A percentile compares a stretch with the other conserved stretches of the same genome.
These are phyloP conservation scores for Moricandia moricandioides DNA, from an alignment of 345 rosid species.

Conservation along the genomic window DNA sequence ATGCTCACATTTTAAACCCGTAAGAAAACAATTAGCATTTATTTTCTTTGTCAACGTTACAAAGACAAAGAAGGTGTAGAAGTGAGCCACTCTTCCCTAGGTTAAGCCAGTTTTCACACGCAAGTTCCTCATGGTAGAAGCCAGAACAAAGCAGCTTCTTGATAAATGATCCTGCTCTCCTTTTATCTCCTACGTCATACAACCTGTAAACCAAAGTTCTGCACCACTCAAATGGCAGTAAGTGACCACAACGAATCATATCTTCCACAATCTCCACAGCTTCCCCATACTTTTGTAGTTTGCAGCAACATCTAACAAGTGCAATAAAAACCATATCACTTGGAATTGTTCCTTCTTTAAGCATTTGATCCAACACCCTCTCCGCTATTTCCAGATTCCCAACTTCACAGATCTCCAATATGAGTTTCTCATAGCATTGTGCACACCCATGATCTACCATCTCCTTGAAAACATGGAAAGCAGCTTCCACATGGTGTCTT, in stretches of 20 bases:
- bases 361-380: constrained; percentile 49
- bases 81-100: not conserved
- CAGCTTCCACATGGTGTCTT: constrained; percentile 24
- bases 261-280: constrained; percentile 47
- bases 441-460: constrained; percentile 63
- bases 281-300: constrained; percentile 42
- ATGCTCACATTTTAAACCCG: not conserved
- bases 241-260: constrained; percentile 53
- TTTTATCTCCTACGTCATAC: constrained; percentile 44
- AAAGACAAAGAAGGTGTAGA: not conserved
- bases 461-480: constrained; percentile 42
- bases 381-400: constrained; percentile 45
- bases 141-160: constrained; percentile 49
- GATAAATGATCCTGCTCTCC: constrained; percentile 52
- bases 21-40: not conserved
- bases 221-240: constrained; percentile 54
- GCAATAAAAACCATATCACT: constrained; percentile 49
- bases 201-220: constrained; percentile 53
- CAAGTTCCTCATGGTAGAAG: constrained; percentile 67
- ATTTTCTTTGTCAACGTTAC: not conserved
- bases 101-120: constrained; percentile 51
- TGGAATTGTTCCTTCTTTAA: constrained; percentile 44
- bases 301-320: constrained; percentile 58
- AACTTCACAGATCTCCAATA: constrained; percentile 62
- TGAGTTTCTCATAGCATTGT: constrained; percentile 53